These are phyloP conservation scores for Leucosporidium yakuticum DNA, from an alignment of 768 basidiomycete genomes.

Conservation along the genomic window DNA sequence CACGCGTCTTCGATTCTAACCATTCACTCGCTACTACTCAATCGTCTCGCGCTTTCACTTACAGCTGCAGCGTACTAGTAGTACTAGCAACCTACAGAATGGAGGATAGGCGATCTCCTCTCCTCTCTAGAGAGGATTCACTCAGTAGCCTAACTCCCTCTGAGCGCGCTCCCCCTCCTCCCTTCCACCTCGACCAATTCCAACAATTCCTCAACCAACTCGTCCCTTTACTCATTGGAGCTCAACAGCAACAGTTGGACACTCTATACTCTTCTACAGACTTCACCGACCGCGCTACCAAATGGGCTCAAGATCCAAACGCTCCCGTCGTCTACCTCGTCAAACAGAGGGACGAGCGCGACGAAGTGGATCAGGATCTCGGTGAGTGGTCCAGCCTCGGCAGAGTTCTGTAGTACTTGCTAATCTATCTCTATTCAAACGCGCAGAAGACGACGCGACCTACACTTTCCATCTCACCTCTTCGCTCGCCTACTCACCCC, in stretches of 20 bases:
- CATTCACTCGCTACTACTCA: no score
- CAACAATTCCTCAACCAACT: conserved; percentile 64
- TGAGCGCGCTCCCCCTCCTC: not conserved
- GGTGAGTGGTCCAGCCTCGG: conserved; percentile 47
- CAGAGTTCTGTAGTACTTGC: conserved; percentile 58
- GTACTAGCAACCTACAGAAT: no score
- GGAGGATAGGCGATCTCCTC: no score
- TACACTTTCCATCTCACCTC: conserved; percentile 45
- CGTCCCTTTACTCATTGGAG: conserved; percentile 76
- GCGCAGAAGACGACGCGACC: conserved; percentile 9
- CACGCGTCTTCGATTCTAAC: no score
- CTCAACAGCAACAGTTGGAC: conserved; percentile 58
- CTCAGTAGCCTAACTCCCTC: not conserved
- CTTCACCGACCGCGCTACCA: conserved; percentile 67
- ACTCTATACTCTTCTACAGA: conserved; percentile 57
- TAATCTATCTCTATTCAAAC: not conserved
- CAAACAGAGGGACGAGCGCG: conserved; percentile 66
- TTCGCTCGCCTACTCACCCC: conserved; percentile 70
- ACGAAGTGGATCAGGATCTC: conserved; percentile 45
- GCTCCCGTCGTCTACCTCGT: conserved; percentile 76
- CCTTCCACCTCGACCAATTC: conserved; percentile 59
- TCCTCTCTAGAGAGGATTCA: no score
- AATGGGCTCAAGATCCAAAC: conserved; percentile 64
- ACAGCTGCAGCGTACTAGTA: no score
- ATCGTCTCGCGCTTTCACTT: no score